Base-by-base conservation (phyloP, 2,329 filamentous ascomycete genomes). In the Esteya vermicola region DNA sequence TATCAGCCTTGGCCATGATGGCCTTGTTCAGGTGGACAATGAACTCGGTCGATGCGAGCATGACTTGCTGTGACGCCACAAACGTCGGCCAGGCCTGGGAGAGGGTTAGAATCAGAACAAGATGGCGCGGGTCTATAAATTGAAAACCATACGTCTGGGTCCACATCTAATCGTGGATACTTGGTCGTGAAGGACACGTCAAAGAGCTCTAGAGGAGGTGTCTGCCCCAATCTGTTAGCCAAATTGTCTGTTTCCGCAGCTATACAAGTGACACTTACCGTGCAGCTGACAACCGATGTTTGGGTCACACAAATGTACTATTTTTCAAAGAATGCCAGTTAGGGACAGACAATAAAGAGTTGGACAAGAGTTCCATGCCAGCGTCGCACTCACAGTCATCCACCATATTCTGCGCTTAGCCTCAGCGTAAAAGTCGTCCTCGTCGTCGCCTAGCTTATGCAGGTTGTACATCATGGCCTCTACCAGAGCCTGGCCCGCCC, bases 281-380 rank as follows among this genome's bases (percentile, higher is more conserved):
- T 61, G 41, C 65, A 68, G 52, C 63, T 68, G 19, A 70, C 64
- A 39, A 71, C 68, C 2, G 65, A 61, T 10, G 59, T 63, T 48
- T 72, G 68, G 32, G 64, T 68, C 6, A 63, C 61, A 43, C 60
- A 64, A 14, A 68, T 59, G 43, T 70, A 72, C 55, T 65, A n/a
- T 22, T 45, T 52, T 33, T 47, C 8, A 22, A 12, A 18, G 16
- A 36, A 8, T 28, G 23, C 21, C 19, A 19, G n/a, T n/a, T n/a
- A n/a, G n/a, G n/a, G 16, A 12, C 3, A 27, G 19, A 31, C 13
- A 16, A 18, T 16, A 23, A 40, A 33, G 25, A 14, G n/a, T n/a
- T n/a, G n/a, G n/a, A n/a, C n/a, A n/a, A n/a, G n/a, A n/a, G n/a
- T n/a, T n/a, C n/a, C n/a, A n/a, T n/a, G 12, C 12, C n/a, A 23